Percentiles rank a stretch among this genome's conserved stretches.
These are phyloP conservation scores for Collybiopsis confluens DNA, from an alignment of 768 basidiomycete genomes.

Conservation along the genomic window DNA sequence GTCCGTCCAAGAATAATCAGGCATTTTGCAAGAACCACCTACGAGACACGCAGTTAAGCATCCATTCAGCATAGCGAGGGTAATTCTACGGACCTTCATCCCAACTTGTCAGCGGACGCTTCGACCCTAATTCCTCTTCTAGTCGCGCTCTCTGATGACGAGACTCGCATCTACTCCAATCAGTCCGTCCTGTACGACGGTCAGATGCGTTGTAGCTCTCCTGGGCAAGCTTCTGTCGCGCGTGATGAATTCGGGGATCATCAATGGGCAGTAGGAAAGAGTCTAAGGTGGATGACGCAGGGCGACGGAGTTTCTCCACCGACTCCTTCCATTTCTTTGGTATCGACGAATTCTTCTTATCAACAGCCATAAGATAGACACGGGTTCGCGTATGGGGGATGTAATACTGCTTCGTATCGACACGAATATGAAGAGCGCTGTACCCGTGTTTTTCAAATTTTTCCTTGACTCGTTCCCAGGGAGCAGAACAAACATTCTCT, in stretches of 20 bases:
- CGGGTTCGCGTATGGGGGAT: conserved; percentile 94
- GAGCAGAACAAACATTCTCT: conserved; percentile 91
- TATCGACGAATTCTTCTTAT: conserved; percentile 54
- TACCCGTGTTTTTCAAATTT: conserved; percentile 77
- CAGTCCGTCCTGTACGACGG: conserved; percentile 68
- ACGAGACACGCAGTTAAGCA: conserved; percentile 5
- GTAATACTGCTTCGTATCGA: conserved; percentile 88
- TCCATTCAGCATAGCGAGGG: background rate
- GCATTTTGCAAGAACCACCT: conserved; percentile 82
- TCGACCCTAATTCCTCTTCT: conserved; percentile 77
- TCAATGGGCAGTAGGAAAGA: conserved; percentile 89
- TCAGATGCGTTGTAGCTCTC: conserved; percentile 63
- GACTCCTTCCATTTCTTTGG: conserved; percentile 66
- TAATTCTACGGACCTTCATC: conserved; percentile 62
- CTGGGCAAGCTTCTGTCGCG: conserved; percentile 77
- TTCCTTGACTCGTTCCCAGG: conserved; percentile 73
- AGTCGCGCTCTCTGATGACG: conserved; percentile 84
- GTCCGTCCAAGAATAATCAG: conserved; percentile 90
- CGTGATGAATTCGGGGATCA: conserved; percentile 87
- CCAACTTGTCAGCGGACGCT: conserved; percentile 89
- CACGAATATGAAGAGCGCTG: conserved; percentile 61
- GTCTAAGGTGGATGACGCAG: conserved; percentile 86
- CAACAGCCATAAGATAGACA: conserved; percentile 80
- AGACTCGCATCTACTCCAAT: conserved; percentile 92
- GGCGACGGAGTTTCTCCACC: conserved; percentile 67